Base-by-base conservation (phyloP, 352 stramenopile species). In the Proteromonas lacertae region DNA sequence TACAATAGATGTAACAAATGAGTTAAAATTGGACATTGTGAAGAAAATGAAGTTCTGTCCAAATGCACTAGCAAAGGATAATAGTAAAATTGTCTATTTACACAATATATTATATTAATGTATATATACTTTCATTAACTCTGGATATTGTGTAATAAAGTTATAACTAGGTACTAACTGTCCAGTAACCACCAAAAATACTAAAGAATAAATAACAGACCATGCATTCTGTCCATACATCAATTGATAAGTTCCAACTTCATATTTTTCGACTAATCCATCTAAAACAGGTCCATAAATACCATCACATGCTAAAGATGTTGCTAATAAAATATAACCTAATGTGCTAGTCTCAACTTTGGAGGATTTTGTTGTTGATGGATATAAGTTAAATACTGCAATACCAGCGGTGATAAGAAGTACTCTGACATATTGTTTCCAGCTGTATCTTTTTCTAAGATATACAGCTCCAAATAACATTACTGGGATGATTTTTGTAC, bases 11-110 rank as follows among this genome's bases (percentile, higher is more conserved):
- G 77, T 87, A 37, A 88, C 82, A 25, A 99, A 66, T 28, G 84
- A 76, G 52, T 86, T 86, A 57, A 94, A 94, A 50, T 83, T 64
- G 41, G 82, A 66, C 47, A 97, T 86, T 23, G 78, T 93, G 47
- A 86, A 93, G 67, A 93, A 94, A 62, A 97, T 94, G 56, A 96
- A 96, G 55, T 84, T 89, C 57, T 97, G 84, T 17, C 84, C 84
- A 32, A 92, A 52, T 21, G 82, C 80, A 39, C 65, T 88, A 57
- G 73, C 90, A 39, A 90, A 45, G 17, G 77, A 78, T 50, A 94
- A 93, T 52, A 64, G 60, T 38, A 67, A 36, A 42, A 79, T 63
- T 32, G 65, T 70, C 39, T n/a, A n/a, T n/a, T n/a, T n/a, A n/a
- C n/a, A n/a, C n/a, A n/a, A n/a, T n/a, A n/a, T n/a, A n/a, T n/a